phyloP scores from a whole-genome alignment of 2,329 filamentous ascomycete species.

The Alternaria brassicicola region DNA sequence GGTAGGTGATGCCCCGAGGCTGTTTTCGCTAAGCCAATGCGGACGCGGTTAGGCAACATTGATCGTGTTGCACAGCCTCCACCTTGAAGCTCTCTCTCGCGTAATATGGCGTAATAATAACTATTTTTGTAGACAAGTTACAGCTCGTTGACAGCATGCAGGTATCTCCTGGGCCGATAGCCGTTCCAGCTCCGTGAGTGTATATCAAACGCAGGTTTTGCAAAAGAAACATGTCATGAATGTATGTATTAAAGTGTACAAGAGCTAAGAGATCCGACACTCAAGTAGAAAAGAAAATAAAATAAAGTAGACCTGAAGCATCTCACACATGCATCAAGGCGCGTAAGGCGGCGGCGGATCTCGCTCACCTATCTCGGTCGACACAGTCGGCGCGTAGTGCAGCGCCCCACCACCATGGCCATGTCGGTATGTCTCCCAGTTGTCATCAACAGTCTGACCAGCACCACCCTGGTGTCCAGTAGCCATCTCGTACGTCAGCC shows the following conservation, averaged over 20 bases:
- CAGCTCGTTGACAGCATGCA: background rate
- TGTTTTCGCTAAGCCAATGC: too few species aligned
- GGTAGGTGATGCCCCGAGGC: too few species aligned
- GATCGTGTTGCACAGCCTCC: too few species aligned
- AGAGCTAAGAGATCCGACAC: background rate
- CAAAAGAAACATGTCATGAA: background rate
- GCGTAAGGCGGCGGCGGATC: slow-evolving; percentile 30
- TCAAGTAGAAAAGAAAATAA: background rate
- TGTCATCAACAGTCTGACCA: slow-evolving; percentile 32
- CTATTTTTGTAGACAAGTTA: background rate
- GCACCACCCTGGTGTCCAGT: background rate
- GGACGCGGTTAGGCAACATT: too few species aligned
- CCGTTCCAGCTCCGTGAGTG: background rate
- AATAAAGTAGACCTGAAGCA: background rate
- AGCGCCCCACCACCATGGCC: background rate
- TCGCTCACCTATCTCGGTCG: slow-evolving; percentile 30
- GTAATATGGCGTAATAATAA: too few species aligned
- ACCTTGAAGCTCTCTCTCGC: too few species aligned
- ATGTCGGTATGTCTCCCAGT: slow-evolving; percentile 37
- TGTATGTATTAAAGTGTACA: background rate
- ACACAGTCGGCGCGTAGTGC: slow-evolving; percentile 27
- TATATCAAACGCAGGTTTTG: background rate
- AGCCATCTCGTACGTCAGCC: slow-evolving; percentile 21
- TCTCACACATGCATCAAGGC: background rate
- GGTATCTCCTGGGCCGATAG: background rate